Base-by-base conservation (phyloP, 1,284 basidiomycete species). In the Testicularia cyperi region DNA sequence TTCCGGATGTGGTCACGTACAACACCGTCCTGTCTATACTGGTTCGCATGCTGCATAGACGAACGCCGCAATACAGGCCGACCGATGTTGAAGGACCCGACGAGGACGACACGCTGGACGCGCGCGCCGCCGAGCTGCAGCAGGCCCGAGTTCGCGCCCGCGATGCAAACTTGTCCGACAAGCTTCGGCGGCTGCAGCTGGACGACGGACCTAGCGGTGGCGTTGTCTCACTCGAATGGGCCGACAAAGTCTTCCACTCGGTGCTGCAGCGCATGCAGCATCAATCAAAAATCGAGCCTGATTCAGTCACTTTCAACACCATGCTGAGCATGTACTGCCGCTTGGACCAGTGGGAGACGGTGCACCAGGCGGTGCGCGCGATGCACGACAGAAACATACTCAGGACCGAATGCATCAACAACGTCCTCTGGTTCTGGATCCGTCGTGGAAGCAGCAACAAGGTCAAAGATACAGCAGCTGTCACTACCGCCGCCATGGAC, bases 271-370 rank as follows among this genome's bases (percentile, higher is more conserved):
- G 60, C 8, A 63, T 63, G 60, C 49, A 57, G 35, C 35, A 37
- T n/a, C 40, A 18, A 12, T 45, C 44, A 24, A 21, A 33, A 5
- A 42, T 63, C 26, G 45, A 53, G 29, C 60, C 60, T 2, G 54
- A 63, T 15, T 23, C 21, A 1, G 21, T 54, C 33, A 63, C 60
- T 5, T 63, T 40, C 45, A 63, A 63, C 40, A 53, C 57, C 45
- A 63, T 63, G 53, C 25, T 63, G n/a, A 52, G 45, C 33, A 57
- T 63, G 60, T 52, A 63, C 19, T 39, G 48, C 33, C 42, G 45
- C 4, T 33, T 63, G 16, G 54, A 40, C 10, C 41, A 40, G 0
- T 54, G 54, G 53, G 39, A 54, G 5, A 33, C 37, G 16, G 40
- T 57, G 15, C 44, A 37, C 34, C 38, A 36, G 4, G 35, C 45